These are phyloP conservation scores for Aureobasidium pullulans DNA, from an alignment of 2,329 filamentous ascomycete species.

Conservation along the genomic window DNA sequence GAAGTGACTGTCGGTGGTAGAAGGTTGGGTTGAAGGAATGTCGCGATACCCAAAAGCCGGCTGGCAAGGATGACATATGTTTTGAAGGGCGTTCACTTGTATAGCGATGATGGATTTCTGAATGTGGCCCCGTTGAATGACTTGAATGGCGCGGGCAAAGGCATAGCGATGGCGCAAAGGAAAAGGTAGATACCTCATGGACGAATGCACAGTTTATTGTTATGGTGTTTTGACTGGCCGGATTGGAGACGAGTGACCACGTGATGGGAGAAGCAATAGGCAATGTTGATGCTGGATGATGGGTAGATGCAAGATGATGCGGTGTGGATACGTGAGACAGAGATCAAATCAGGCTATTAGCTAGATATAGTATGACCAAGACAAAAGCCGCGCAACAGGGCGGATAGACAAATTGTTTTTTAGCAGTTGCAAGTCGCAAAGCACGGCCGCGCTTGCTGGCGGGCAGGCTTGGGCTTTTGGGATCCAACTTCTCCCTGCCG, in stretches of 20 bases:
- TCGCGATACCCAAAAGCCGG: neutral
- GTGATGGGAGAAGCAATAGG: neutral
- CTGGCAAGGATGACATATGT: neutral
- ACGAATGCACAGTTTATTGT: conserved; percentile 2
- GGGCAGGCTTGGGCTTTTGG: neutral
- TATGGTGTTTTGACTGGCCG: neutral
- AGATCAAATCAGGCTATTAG: neutral
- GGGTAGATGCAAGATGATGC: neutral
- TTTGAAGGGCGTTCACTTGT: conserved; percentile 3
- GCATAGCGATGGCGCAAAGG: conserved; percentile 11
- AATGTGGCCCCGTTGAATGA: neutral
- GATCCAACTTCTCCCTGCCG: conserved; percentile 2
- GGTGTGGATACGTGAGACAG: neutral
- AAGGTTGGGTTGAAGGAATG: conserved; percentile 25
- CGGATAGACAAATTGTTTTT: neutral
- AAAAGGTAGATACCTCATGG: conserved; percentile 9
- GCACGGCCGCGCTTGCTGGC: neutral
- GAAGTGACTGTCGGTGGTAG: conserved; percentile 26
- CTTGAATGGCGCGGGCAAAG: neutral
- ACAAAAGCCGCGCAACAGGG: conserved; percentile 4
- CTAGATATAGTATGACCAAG: neutral
- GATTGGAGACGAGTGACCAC: neutral
- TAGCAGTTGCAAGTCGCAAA: neutral
- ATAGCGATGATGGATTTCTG: conserved; percentile 5
- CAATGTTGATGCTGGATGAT: neutral